Conservation (phyloP, 2,329 filamentous ascomycete genomes). For the Cladophialophora bantiana region DNA sequence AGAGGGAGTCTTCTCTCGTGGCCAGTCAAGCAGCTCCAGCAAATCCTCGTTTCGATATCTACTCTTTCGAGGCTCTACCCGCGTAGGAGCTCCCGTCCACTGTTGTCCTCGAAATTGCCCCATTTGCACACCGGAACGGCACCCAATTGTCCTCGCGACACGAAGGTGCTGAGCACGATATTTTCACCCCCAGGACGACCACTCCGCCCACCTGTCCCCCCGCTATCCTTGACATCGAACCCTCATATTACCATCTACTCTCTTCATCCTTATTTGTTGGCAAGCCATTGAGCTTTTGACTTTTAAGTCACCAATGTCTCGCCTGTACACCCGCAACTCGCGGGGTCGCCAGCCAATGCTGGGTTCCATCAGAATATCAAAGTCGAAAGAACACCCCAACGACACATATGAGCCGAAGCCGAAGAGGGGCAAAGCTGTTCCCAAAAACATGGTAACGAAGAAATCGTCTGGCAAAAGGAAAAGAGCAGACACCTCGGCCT, state of each 20-base stretch:
- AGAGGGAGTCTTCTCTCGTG: conserved; percentile 25
- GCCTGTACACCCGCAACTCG: conserved; percentile 33
- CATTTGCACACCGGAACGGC: conserved; percentile 49
- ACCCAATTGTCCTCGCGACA: conserved; percentile 38
- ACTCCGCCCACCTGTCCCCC: conserved; percentile 22
- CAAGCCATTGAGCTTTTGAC: background rate
- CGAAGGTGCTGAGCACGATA: conserved; percentile 37
- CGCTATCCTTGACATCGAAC: conserved; percentile 21
- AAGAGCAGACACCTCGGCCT: conserved; percentile 25
- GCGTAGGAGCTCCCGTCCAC: conserved; percentile 44
- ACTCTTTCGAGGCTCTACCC: conserved; percentile 53
- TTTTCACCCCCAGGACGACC: conserved; percentile 27
- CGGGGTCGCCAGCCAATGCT: conserved; percentile 37
- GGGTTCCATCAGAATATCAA: conserved; percentile 29
- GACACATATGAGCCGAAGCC: conserved; percentile 30
- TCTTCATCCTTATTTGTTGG: background rate
- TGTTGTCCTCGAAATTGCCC: conserved; percentile 68
- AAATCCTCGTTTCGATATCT: conserved; percentile 53
- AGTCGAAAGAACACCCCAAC: conserved; percentile 30
- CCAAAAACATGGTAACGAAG: conserved; percentile 24
- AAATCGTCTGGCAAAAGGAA: conserved; percentile 28
- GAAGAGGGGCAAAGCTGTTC: conserved; percentile 25
- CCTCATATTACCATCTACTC: conserved; percentile 13
- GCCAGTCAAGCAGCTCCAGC: conserved; percentile 33
- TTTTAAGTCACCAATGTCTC: conserved; percentile 32